A percentile compares a stretch with the other conserved stretches of the same genome.
Evolutionary conservation across 2,329 filamentous ascomycete genomes (phyloP).

Genomic region (Claviceps sp.): DNA sequence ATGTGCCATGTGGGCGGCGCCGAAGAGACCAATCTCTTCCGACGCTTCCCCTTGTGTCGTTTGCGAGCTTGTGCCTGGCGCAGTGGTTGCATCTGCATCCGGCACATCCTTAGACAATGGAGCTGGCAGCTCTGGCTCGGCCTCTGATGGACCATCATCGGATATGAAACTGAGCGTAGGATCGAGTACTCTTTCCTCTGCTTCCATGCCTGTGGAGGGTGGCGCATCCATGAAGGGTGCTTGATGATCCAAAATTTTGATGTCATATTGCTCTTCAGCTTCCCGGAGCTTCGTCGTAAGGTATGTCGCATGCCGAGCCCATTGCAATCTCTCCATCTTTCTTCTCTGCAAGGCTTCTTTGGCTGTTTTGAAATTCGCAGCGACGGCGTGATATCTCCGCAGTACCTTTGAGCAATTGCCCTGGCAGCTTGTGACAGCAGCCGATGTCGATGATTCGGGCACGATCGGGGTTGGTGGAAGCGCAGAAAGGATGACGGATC

Average conservation of each 20-base stretch:
- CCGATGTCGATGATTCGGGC: constrained; percentile 7
- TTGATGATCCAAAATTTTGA: constrained; percentile 15
- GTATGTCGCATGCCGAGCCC: constrained; percentile 30
- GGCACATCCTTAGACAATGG: background rate
- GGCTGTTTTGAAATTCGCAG: constrained; percentile 26
- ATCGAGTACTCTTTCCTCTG: constrained; percentile 1
- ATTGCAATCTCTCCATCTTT: constrained; percentile 28
- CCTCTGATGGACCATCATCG: background rate
- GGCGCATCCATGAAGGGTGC: constrained; percentile 1
- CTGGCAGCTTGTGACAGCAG: constrained; percentile 15
- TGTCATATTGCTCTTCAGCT: constrained; percentile 26
- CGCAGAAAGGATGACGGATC: background rate
- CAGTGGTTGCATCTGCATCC: constrained; percentile 2
- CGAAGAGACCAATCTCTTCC: constrained; percentile 12
- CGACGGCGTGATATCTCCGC: constrained; percentile 27
- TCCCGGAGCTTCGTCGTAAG: constrained; percentile 29
- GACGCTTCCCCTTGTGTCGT: constrained; percentile 17
- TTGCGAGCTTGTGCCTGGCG: constrained; percentile 11
- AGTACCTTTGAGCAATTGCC: constrained; percentile 21
- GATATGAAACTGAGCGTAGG: constrained; percentile 3
- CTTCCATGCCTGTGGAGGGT: constrained; percentile 1
- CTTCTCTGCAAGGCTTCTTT: constrained; percentile 26
- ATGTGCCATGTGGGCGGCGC: constrained; percentile 11
- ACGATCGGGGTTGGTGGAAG: background rate
- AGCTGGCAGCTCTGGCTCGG: constrained; percentile 3